Evolutionary conservation across 768 basidiomycete genomes (phyloP).

Genomic region (Tulasnella calospora): DNA sequence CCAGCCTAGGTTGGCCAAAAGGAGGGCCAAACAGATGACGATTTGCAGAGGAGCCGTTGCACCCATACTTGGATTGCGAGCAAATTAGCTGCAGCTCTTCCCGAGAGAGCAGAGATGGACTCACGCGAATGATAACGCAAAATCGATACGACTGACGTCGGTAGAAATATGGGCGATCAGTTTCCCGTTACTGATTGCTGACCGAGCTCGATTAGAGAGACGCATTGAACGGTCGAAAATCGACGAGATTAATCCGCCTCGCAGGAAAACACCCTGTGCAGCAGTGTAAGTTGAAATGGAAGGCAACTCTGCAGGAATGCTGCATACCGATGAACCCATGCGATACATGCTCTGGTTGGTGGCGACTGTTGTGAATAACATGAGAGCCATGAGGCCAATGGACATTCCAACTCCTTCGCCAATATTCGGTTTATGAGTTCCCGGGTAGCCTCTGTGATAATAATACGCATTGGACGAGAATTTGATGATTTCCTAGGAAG

Average conservation of each 20-base stretch:
- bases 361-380: slow-evolving; percentile 60
- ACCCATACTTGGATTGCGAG: slow-evolving; percentile 42
- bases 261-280: slow-evolving; percentile 55
- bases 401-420: slow-evolving; percentile 69
- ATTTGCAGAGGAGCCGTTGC: slow-evolving; percentile 77
- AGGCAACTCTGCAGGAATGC: background rate
- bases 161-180: slow-evolving; percentile 92
- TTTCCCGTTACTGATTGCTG: slow-evolving; percentile 67
- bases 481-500: slow-evolving; percentile 31
- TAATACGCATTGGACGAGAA: slow-evolving; percentile 28
- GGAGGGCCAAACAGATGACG: slow-evolving; percentile 65
- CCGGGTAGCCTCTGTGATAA: slow-evolving; percentile 10
- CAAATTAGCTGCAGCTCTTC: slow-evolving; percentile 49
- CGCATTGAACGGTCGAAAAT: slow-evolving; percentile 75
- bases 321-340: slow-evolving; percentile 41
- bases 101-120: slow-evolving; percentile 32
- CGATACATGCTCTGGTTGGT: slow-evolving; percentile 84
- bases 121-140: slow-evolving; percentile 2
- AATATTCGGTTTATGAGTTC: slow-evolving; percentile 40
- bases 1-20: slow-evolving; percentile 66
- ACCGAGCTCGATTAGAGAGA: slow-evolving; percentile 73
- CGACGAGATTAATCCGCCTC: slow-evolving; percentile 81
- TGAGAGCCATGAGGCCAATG: slow-evolving; percentile 63
- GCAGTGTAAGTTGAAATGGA: slow-evolving; percentile 38
- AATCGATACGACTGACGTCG: slow-evolving; percentile 88